phyloP scores from a whole-genome alignment of 1,139 yeast genomes.

The Lipomyces yarrowii region DNA sequence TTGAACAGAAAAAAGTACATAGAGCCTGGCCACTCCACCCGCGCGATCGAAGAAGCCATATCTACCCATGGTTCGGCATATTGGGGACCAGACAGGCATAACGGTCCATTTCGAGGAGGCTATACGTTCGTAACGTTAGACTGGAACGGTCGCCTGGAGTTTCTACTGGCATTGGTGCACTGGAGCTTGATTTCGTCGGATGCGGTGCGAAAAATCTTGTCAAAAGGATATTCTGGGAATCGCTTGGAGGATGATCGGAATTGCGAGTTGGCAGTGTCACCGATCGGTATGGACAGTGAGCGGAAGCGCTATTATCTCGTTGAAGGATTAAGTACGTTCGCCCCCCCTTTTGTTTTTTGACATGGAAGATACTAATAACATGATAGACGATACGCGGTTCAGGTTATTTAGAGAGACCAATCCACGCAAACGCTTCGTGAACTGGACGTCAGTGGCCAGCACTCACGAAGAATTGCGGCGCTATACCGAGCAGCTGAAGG shows the following conservation, averaged over 20 bases:
- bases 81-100: conserved; percentile 35
- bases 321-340: conserved; percentile 23
- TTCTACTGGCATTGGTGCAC: conserved; percentile 40
- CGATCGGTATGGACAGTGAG: conserved; percentile 29
- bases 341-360: neutral
- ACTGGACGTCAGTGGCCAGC: conserved; percentile 44
- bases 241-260: conserved; percentile 21
- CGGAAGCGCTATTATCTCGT: conserved; percentile 26
- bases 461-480: conserved; percentile 36
- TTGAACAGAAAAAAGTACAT: conserved; percentile 47
- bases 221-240: conserved; percentile 21
- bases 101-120: conserved; percentile 38
- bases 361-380: conserved; percentile 8
- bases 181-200: conserved; percentile 42
- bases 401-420: conserved; percentile 43
- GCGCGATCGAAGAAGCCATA: conserved; percentile 44
- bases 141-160: conserved; percentile 36
- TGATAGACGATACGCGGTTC: conserved; percentile 35
- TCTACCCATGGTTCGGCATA: conserved; percentile 35
- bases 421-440: conserved; percentile 38
- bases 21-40: conserved; percentile 43
- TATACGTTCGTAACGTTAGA: conserved; percentile 38
- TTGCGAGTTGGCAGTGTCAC: conserved; percentile 22
- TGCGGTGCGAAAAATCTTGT: conserved; percentile 32
- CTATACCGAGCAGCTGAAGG: conserved; percentile 31